Conservation (phyloP, 2,329 filamentous ascomycete genomes). For the Pseudogymnoascus destructans region DNA sequence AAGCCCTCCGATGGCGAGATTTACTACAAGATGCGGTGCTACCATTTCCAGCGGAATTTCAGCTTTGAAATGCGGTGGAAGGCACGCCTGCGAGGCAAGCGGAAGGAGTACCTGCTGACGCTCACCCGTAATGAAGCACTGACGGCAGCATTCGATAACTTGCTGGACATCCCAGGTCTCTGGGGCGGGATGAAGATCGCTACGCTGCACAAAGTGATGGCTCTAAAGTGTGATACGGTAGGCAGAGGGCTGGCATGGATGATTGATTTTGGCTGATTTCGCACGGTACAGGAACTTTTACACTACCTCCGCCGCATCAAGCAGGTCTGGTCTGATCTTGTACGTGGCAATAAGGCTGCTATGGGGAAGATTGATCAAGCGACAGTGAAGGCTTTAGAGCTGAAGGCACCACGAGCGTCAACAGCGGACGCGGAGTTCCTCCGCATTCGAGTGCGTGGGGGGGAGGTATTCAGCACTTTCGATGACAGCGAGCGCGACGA, state of each 20-base stretch:
- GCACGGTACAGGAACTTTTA: background rate
- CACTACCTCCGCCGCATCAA: conserved; percentile 4
- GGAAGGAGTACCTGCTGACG: background rate
- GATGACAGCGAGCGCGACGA: background rate
- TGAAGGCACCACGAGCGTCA: background rate
- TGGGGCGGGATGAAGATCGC: conserved; percentile 14
- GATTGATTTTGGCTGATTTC: background rate
- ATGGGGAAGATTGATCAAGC: background rate
- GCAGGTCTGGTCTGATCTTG: background rate
- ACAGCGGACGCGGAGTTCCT: background rate
- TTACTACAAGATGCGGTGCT: conserved; percentile 24
- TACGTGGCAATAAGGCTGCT: background rate
- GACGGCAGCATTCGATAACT: conserved; percentile 11
- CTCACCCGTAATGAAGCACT: conserved; percentile 8
- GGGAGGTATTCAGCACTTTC: background rate
- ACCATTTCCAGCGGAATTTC: conserved; percentile 15
- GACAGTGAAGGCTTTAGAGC: background rate
- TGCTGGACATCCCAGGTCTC: conserved; percentile 14
- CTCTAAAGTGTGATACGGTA: conserved; percentile 13
- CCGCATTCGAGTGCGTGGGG: background rate
- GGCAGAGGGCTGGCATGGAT: background rate
- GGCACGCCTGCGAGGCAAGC: conserved; percentile 9
- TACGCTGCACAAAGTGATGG: conserved; percentile 13
- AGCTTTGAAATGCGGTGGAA: conserved; percentile 14
- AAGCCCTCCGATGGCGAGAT: conserved; percentile 22